A percentile compares a stretch with the other conserved stretches of the same genome.
These are phyloP conservation scores for Trichoderma orchidacearum DNA, from an alignment of 495 filamentous ascomycete species.

Conservation along the genomic window DNA sequence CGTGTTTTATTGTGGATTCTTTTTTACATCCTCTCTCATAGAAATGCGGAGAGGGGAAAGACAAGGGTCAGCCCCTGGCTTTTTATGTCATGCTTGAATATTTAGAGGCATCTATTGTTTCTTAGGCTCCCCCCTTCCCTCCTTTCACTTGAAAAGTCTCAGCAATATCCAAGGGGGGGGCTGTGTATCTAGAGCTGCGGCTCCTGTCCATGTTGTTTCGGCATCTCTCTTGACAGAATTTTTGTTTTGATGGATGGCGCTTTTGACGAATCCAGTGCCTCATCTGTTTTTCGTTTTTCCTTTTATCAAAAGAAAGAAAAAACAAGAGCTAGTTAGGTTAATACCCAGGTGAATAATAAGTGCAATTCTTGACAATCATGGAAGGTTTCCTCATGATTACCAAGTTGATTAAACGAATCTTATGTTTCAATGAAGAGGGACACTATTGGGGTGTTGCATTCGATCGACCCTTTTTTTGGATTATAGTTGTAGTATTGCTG, in stretches of 20 bases:
- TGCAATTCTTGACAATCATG: too few relatives aligned
- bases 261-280: not conserved
- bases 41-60: too few relatives aligned
- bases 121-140: not conserved
- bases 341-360: not conserved
- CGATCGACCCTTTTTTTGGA: too few relatives aligned
- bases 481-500: too few relatives aligned
- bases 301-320: constrained; percentile 1
- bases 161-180: too few relatives aligned
- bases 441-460: too few relatives aligned
- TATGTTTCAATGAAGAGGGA: too few relatives aligned
- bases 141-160: not conserved
- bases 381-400: too few relatives aligned
- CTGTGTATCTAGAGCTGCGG: not conserved
- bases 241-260: not conserved
- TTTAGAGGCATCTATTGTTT: too few relatives aligned
- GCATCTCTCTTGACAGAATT: not conserved
- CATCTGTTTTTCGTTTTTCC: not conserved
- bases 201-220: constrained; percentile 1
- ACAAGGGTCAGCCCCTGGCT: too few relatives aligned
- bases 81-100: too few relatives aligned
- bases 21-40: not conserved
- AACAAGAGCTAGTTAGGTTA: not conserved
- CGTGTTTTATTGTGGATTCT: constrained; percentile 7
- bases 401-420: too few relatives aligned